Percentiles rank a stretch among this genome's conserved stretches.
Evolutionary conservation across 345 rosid species (phyloP).

Genomic region (Brassica napus): DNA sequence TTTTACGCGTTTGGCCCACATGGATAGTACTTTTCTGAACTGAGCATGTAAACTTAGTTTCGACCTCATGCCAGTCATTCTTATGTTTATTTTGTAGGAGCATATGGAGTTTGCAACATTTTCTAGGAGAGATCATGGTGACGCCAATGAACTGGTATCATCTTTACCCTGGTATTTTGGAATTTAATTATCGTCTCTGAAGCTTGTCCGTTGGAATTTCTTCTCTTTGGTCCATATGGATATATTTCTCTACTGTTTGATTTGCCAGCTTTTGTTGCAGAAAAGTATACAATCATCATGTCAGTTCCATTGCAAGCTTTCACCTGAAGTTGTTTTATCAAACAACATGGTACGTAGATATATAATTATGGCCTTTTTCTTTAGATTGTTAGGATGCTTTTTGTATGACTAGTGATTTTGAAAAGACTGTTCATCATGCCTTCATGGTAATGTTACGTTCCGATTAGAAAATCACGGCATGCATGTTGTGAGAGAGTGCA

Average conservation of each 20-base stretch:
- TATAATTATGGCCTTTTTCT: not conserved
- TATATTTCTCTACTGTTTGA: not conserved
- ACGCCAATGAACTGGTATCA: constrained; percentile 75
- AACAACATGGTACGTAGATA: constrained; percentile 65
- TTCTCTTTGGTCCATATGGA: not conserved
- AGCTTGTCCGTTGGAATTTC: constrained; percentile 1
- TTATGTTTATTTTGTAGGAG: constrained; percentile 46
- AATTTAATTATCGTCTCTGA: constrained; percentile 16
- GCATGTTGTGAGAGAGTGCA: not conserved
- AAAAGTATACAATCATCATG: constrained; percentile 45
- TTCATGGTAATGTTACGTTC: constrained; percentile 3
- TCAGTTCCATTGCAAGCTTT: constrained; percentile 79
- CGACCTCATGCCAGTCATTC: constrained; percentile 13
- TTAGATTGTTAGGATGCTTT: constrained; percentile 5
- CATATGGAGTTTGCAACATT: constrained; percentile 46
- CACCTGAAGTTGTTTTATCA: constrained; percentile 59
- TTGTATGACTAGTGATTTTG: not conserved
- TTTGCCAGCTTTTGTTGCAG: constrained; percentile 51
- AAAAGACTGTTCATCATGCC: not conserved
- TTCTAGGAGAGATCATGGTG: constrained; percentile 45
- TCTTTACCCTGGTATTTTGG: constrained; percentile 74
- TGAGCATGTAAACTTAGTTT: constrained; percentile 18
- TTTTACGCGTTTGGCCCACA: not conserved
- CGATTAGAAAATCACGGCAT: not conserved
- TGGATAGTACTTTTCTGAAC: constrained; percentile 18